A percentile compares a stretch with the other conserved stretches of the same genome.
phyloP scores from a whole-genome alignment of 2,329 filamentous ascomycete species.

The Talaromyces sp. region DNA sequence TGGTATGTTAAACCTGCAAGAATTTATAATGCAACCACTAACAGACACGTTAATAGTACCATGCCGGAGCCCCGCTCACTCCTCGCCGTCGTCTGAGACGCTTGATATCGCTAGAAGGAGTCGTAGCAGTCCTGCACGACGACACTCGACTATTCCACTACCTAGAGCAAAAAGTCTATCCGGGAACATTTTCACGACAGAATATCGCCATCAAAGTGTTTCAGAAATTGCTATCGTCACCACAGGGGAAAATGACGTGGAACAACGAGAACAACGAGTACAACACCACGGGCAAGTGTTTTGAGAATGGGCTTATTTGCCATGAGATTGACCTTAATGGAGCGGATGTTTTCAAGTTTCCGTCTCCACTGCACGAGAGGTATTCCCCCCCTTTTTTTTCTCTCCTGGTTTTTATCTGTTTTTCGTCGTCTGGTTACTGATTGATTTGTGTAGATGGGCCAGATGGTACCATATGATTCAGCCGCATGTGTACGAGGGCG shows the following conservation, averaged over 20 bases:
- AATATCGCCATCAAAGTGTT: background rate
- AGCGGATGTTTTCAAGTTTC: background rate
- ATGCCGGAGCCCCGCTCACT: background rate
- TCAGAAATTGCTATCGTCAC: conserved; percentile 2
- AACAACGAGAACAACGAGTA: background rate
- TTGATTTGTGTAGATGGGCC: conserved; percentile 3
- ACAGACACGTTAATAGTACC: background rate
- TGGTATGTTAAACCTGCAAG: background rate
- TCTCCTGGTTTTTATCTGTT: background rate
- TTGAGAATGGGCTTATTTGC: background rate
- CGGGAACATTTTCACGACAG: background rate
- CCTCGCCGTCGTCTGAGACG: background rate
- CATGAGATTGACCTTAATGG: background rate
- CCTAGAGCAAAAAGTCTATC: conserved; percentile 2
- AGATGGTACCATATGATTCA: conserved; percentile 6
- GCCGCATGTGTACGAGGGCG: conserved; percentile 2
- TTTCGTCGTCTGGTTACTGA: background rate
- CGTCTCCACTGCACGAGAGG: conserved; percentile 6
- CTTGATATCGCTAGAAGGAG: background rate
- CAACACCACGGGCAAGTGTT: conserved; percentile 1
- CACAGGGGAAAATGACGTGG: conserved; percentile 2
- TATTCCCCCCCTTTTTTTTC: background rate
- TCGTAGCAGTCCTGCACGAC: background rate
- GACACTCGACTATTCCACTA: background rate
- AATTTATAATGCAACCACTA: background rate